phyloP scores from a whole-genome alignment of 495 filamentous ascomycete genomes.

The Hypoxylon cercidicola region DNA sequence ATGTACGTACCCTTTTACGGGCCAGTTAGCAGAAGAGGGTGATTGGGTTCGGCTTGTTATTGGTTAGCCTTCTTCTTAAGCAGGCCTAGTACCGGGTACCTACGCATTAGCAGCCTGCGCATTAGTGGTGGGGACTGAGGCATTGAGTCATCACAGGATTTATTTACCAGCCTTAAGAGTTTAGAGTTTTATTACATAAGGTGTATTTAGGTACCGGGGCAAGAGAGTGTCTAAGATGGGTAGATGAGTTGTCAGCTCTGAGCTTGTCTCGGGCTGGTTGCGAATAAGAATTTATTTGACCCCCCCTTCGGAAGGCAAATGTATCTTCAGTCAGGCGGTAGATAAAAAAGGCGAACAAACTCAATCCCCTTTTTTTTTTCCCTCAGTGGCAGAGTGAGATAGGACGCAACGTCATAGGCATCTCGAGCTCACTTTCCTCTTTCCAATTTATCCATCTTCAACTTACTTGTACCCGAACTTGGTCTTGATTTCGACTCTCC shows the following conservation, averaged over 20 bases:
- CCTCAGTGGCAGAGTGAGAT: conserved; percentile 17
- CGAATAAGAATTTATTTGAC: background rate
- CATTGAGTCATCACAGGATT: background rate
- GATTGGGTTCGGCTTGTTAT: conserved; percentile 12
- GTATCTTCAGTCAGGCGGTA: conserved; percentile 21
- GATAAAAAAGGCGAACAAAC: conserved; percentile 31
- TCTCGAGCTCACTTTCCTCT: conserved; percentile 8
- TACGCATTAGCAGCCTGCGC: too few relatives aligned
- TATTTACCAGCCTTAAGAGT: too few relatives aligned
- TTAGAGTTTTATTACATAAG: too few relatives aligned
- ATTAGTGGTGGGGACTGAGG: conserved; percentile 1
- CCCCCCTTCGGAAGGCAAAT: conserved; percentile 21
- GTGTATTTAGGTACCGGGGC: too few relatives aligned
- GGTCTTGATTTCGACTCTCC: conserved; percentile 10
- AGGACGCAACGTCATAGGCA: conserved; percentile 36
- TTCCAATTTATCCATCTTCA: conserved; percentile 28
- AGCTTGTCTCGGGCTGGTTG: background rate
- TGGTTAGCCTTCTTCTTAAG: conserved; percentile 10
- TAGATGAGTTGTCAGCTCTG: conserved; percentile 17
- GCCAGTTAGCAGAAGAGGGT: conserved; percentile 14
- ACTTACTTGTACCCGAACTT: background rate
- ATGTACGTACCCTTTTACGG: conserved; percentile 22
- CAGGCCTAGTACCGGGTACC: background rate
- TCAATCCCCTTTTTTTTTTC: conserved; percentile 9
- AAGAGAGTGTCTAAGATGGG: too few relatives aligned